Evolutionary conservation across 176 grass and related monocot genomes (phyloP), one percentile per base, ranked within the genome.

Genomic region (Pontederia paniculata): DNA sequence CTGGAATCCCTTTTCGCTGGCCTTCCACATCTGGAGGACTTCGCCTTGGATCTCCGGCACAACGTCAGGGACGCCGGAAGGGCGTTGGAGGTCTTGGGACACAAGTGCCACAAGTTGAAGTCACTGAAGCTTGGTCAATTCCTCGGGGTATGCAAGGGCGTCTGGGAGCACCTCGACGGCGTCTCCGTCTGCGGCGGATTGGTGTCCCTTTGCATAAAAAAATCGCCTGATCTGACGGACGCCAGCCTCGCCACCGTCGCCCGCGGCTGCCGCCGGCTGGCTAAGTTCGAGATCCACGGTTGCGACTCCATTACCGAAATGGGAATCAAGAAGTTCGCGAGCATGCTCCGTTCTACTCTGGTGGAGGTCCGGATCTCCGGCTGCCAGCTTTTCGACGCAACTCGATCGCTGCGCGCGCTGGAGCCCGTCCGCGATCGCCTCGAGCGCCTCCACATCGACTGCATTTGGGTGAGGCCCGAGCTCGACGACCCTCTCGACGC

Each of bases 371-470:
- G 72, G 19, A 59, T 98, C 48, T 75, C 89, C 43, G 71, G 77
- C 43, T 98, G 94, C 69, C 42, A 50, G 70, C 67, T 82, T 51
- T 76, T 98, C 23, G 58, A 81, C 71, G 79, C 94, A 3, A 44
- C 77, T 11, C 51, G 23, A 16, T 81, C 81, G 42, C 70, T 93
- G 5, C 9, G 68, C 21, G 94, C 87, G 58, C 66, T 98, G 13
- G 79, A 57, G 17, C 87, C 80, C 0, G 59, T 98, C 57, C 75
- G 83, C n/a, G 75, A 77, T 47, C 54, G 75, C 46, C 77, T 98
- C 0, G 80, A 98, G 81, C 80, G 87, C 50, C 88, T 98, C 51
- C 77, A 98, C 57, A 63, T 98, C 73, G 89, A 80, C 50, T 91
- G 94, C 82, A 59, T 82, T 15, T 98, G 87, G 87, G 71, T 63